Evolutionary conservation across 2,329 filamentous ascomycete species (phyloP), one percentile per base, ranked within the genome.

Genomic region (Nannizzia gypsea): DNA sequence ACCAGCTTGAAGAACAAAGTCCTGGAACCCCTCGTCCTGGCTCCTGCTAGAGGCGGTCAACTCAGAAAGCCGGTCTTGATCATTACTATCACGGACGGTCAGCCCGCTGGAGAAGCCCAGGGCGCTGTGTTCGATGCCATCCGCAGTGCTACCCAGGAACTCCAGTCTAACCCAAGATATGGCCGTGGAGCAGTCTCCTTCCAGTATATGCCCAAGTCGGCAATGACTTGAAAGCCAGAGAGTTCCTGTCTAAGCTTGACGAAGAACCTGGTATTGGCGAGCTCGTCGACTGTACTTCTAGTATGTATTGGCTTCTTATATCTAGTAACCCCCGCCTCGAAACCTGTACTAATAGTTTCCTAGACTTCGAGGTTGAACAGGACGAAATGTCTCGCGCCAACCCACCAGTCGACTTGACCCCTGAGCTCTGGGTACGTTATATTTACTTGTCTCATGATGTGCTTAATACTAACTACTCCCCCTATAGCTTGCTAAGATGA

Each of bases 121-220:
- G 78, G 78, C 56, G 75, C 80, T 15, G 78, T 86, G 6, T 77
- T 79, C 44, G 79, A 84, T 58, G 79, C 80, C 38, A 83, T 87
- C 64, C 76, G 76, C 56, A 77, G 78, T 65, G 79, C 82, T 1
- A 74, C 78, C 57, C 73, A 77, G 20, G 78, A 83, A 61, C 72
- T 83, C 26, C 67, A 74, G 24, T 72, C 75, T 44, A 75, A 69
- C 55, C 73, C 77, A 57, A 77, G 75, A 57, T 82, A 81, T 66
- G 82, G 83, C 34, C 75, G 76, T 28, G 80, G 80, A 56, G 82
- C 81, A n/a, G 71, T 86, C 61, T 79, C 81, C 0, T 86, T 86
- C 74, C 83, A 87, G 67, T 86, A 87, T 86, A 87, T 67, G 83
- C 84, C 0, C 84, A 87, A 66, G 84, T 87, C 56, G 84, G 84